Evolutionary conservation across 441 rosid genomes (phyloP).

Genomic region (Croton setiger): DNA sequence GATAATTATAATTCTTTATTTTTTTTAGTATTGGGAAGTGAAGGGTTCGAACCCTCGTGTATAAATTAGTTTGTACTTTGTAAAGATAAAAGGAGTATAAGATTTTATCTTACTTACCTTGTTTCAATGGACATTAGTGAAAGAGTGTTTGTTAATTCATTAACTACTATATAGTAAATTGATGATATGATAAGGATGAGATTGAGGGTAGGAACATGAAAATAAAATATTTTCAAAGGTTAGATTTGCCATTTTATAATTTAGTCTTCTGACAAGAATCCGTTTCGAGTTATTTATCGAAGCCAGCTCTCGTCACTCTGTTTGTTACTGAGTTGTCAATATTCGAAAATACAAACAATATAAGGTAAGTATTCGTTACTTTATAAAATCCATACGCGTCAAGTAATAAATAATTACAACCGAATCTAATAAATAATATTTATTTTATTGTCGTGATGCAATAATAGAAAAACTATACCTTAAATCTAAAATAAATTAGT

Average conservation of each 20-base stretch:
- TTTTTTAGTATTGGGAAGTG: background rate
- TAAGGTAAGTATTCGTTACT: background rate
- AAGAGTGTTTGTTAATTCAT: no score
- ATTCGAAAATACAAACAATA: slow-evolving; percentile 10
- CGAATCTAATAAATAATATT: background rate
- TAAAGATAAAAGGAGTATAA: background rate
- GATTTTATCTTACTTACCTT: no score
- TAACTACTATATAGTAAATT: no score
- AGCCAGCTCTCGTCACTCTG: slow-evolving; percentile 15
- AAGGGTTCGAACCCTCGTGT: background rate
- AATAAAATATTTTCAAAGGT: no score
- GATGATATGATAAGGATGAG: no score
- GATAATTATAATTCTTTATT: no score
- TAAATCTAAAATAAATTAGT: no score
- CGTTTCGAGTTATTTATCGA: background rate
- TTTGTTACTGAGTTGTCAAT: slow-evolving; percentile 22
- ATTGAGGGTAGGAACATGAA: no score
- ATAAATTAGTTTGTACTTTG: background rate
- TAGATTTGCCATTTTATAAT: no score
- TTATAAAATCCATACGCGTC: background rate
- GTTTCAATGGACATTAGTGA: no score
- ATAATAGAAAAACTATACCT: no score
- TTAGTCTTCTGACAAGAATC: background rate
- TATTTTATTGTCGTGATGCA: no score
- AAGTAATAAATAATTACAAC: slow-evolving; percentile 8